Conservation (phyloP, 176 grass and related monocot genomes). For the Canna indica region DNA sequence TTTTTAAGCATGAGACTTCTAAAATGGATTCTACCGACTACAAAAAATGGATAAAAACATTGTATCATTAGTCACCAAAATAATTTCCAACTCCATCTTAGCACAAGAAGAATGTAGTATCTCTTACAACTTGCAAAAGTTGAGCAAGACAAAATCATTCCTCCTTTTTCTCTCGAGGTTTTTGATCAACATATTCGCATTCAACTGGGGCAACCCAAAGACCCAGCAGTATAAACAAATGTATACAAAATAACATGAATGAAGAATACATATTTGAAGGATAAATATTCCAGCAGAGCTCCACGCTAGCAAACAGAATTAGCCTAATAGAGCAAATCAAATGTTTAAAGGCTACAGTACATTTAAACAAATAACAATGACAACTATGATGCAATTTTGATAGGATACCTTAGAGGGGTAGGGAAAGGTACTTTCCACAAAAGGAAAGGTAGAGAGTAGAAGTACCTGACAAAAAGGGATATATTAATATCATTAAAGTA, state of each 20-base stretch:
- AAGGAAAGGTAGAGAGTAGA: constrained; percentile 86
- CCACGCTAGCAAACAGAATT: constrained; percentile 57
- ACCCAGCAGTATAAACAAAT: constrained; percentile 55
- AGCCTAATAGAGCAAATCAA: constrained; percentile 30
- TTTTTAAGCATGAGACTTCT: no score
- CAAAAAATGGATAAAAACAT: no score
- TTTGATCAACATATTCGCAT: constrained; percentile 33
- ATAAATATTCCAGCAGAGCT: constrained; percentile 91
- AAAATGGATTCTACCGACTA: no score
- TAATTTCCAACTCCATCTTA: no score
- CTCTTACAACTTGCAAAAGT: no score
- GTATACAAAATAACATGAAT: constrained; percentile 47
- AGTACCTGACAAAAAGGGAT: constrained; percentile 50
- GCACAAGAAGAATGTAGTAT: no score
- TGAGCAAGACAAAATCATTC: neutral
- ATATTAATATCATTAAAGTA: no score
- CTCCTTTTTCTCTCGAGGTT: constrained; percentile 19
- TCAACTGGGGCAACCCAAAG: constrained; percentile 57
- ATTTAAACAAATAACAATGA: neutral
- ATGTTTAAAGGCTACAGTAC: no score
- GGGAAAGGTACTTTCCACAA: constrained; percentile 68
- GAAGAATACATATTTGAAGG: constrained; percentile 87
- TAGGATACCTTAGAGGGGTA: constrained; percentile 49
- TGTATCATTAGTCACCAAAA: no score
- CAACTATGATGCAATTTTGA: neutral